Conservation (phyloP, 2,329 filamentous ascomycete species). For the Pseudocercospora musae region DNA sequence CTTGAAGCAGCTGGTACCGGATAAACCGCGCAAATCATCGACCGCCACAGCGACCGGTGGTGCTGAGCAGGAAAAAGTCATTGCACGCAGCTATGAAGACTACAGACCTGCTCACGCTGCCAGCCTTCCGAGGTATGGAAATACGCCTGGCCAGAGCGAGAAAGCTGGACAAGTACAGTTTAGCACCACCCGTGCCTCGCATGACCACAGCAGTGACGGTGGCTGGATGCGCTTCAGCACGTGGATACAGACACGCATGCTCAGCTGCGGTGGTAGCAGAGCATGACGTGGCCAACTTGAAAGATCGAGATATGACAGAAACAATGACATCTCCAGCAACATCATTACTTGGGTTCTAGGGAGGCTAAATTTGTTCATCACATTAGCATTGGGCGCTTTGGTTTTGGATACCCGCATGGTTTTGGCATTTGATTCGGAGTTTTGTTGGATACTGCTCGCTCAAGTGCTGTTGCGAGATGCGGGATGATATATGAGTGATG, state of each 20-base stretch:
- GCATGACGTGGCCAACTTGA: neutral
- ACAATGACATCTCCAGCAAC: neutral
- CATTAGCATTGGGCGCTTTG: neutral
- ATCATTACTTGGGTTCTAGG: neutral
- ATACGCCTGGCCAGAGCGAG: conserved; percentile 26
- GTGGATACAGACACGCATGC: conserved; percentile 55
- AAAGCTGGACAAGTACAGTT: conserved; percentile 19
- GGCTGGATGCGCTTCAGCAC: conserved; percentile 55
- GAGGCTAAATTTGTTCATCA: neutral
- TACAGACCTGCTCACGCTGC: conserved; percentile 25
- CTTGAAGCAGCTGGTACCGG: conserved; percentile 27
- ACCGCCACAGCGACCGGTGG: conserved; percentile 13
- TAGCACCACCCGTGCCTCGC: neutral
- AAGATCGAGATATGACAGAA: neutral
- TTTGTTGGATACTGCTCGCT: conserved; percentile 1
- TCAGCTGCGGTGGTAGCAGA: conserved; percentile 43
- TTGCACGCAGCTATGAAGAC: conserved; percentile 25
- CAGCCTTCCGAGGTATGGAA: conserved; percentile 26
- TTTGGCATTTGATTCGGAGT: conserved; percentile 1
- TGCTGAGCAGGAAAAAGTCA: conserved; percentile 16
- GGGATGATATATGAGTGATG: conserved; percentile 7
- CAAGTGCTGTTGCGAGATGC: conserved; percentile 9
- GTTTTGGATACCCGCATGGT: conserved; percentile 10
- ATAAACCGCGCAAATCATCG: conserved; percentile 20
- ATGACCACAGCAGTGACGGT: conserved; percentile 11